phyloP scores from a whole-genome alignment of 2,329 filamentous ascomycete species.

The Gaeumannomyces sp. region DNA sequence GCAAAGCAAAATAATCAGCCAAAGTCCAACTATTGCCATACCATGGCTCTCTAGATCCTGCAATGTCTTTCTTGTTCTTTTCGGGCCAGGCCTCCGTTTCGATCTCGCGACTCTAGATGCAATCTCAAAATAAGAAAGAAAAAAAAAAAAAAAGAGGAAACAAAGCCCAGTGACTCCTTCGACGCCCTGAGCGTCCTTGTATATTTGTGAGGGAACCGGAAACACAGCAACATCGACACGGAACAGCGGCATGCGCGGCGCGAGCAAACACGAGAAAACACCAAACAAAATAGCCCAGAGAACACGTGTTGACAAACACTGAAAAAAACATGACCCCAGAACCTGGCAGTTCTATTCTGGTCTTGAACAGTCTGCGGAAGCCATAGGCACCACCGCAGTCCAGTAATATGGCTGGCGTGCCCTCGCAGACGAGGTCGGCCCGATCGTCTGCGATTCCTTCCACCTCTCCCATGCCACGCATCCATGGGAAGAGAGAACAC shows the following conservation, averaged over 20 bases:
- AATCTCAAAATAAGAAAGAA: constrained; percentile 5
- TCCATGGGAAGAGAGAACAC: background rate
- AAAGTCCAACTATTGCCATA: too few species aligned
- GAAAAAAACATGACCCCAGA: background rate
- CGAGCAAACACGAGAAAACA: background rate
- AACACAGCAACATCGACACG: background rate
- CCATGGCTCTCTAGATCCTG: background rate
- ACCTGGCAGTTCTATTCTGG: background rate
- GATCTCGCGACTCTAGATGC: background rate
- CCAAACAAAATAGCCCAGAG: background rate
- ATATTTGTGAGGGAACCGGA: constrained; percentile 9
- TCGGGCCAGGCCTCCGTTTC: background rate
- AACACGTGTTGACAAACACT: background rate
- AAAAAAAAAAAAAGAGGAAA: constrained; percentile 6
- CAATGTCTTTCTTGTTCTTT: background rate
- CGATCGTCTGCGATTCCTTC: background rate
- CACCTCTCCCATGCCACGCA: background rate
- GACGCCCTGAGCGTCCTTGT: constrained; percentile 15
- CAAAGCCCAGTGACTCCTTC: constrained; percentile 7
- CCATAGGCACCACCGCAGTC: background rate
- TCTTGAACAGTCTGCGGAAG: background rate
- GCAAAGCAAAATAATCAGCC: background rate
- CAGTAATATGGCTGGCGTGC: background rate
- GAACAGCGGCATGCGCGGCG: background rate
- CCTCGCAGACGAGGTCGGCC: background rate